A percentile compares a stretch with the other conserved stretches of the same genome.
Conservation (phyloP, 148 eudicot species). For the Amaranthus hypochondriacus region DNA sequence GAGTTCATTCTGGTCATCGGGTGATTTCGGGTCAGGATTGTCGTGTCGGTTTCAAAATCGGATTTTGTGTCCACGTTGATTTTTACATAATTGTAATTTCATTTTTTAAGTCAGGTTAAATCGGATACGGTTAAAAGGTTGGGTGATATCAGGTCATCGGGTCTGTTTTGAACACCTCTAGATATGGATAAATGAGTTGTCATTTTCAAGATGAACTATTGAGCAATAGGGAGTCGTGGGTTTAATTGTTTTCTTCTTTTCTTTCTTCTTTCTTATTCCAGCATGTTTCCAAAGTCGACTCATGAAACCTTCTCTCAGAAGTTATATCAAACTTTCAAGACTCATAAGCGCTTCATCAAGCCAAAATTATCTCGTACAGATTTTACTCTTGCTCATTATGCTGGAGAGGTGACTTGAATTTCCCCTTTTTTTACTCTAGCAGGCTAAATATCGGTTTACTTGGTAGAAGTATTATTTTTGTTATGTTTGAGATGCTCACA, state of each 20-base stretch:
- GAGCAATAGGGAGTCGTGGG: not conserved
- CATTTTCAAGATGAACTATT: not conserved
- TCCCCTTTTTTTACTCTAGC: not conserved
- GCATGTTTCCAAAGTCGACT: constrained; percentile 99
- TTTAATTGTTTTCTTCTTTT: constrained; percentile 10
- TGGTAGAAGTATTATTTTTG: not conserved
- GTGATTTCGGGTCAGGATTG: no score
- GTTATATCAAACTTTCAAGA: constrained; percentile 87
- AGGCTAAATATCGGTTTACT: constrained; percentile 4
- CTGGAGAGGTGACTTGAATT: constrained; percentile 73
- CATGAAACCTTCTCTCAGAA: constrained; percentile 92
- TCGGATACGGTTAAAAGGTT: no score
- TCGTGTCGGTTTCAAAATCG: no score
- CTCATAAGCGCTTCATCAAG: constrained; percentile 84
- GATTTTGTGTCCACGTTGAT: no score
- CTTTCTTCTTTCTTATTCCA: constrained; percentile 34
- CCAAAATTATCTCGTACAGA: constrained; percentile 92
- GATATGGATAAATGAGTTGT: not conserved
- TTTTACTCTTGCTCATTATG: constrained; percentile 94
- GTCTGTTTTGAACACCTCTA: no score
- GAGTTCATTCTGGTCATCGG: not conserved
- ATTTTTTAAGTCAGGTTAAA: no score
- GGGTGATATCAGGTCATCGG: no score
- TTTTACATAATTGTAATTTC: no score
- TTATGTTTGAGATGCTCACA: constrained; percentile 12